These are phyloP conservation scores for Blastomyces emzantsi DNA, from an alignment of 2,329 filamentous ascomycete genomes.

Conservation along the genomic window DNA sequence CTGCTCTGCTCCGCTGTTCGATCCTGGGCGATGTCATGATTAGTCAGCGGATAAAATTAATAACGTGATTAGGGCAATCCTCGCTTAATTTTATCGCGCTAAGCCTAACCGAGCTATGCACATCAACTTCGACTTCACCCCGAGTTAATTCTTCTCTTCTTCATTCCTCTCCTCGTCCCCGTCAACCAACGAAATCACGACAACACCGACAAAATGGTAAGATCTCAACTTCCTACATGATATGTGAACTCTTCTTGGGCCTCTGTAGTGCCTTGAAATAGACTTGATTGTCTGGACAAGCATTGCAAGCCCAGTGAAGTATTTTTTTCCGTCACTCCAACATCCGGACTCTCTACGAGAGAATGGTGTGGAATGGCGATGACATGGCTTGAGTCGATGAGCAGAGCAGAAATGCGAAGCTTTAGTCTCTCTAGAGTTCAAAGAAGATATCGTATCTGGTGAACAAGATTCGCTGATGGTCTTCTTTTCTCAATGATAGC, in stretches of 20 bases:
- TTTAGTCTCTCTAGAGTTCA: conserved; percentile 78
- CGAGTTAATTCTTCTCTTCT: conserved; percentile 13
- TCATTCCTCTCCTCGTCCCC: conserved; percentile 26
- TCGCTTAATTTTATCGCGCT: conserved; percentile 8
- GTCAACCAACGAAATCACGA: conserved; percentile 42
- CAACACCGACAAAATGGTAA: conserved; percentile 54
- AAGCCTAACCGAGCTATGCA: conserved; percentile 5
- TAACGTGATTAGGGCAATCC: conserved; percentile 7
- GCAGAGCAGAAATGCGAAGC: conserved; percentile 45
- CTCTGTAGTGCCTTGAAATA: conserved; percentile 32
- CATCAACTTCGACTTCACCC: background rate
- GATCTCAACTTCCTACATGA: conserved; percentile 41
- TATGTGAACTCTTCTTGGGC: conserved; percentile 31
- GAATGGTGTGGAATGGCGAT: conserved; percentile 28
- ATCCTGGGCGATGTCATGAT: background rate
- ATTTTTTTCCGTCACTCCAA: conserved; percentile 27
- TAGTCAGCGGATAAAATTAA: background rate
- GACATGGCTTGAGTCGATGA: conserved; percentile 47
- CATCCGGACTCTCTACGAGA: conserved; percentile 23
- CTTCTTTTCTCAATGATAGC: conserved; percentile 99
- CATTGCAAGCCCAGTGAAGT: conserved; percentile 10
- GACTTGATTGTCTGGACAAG: conserved; percentile 2
- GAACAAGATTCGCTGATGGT: conserved; percentile 81
- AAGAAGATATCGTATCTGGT: conserved; percentile 66
- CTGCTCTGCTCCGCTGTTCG: too few relatives aligned